Conservation (phyloP, 2,329 filamentous ascomycete species). For the Aspergillus fumigatus region DNA sequence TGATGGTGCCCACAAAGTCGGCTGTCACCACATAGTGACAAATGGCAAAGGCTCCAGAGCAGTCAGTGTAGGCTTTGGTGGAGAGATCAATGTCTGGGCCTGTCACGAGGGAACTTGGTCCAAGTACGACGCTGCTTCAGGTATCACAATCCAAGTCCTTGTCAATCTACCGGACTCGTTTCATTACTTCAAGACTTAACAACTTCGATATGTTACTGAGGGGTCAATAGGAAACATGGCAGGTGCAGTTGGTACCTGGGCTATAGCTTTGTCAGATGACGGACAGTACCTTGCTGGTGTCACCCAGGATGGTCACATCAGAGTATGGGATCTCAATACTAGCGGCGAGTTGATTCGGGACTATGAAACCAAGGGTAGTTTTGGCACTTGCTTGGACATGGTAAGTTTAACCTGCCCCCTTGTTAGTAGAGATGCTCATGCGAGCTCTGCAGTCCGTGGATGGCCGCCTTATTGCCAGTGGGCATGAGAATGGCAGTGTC, state of each 20-base stretch:
- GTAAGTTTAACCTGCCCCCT: conserved; percentile 34
- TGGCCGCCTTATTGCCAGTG: conserved; percentile 81
- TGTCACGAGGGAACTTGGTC: conserved; percentile 54
- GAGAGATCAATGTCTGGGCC: conserved; percentile 80
- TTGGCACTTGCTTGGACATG: conserved; percentile 83
- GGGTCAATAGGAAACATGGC: conserved; percentile 41
- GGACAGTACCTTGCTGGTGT: conserved; percentile 82
- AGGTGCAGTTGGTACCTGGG: conserved; percentile 74
- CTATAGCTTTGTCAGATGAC: conserved; percentile 76
- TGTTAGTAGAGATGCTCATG: conserved; percentile 9
- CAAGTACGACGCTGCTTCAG: conserved; percentile 45
- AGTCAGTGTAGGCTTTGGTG: conserved; percentile 82
- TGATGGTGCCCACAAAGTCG: conserved; percentile 73
- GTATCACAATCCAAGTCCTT: conserved; percentile 26
- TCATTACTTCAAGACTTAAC: conserved; percentile 5
- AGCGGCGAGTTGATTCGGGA: conserved; percentile 63
- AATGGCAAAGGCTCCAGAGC: conserved; percentile 65
- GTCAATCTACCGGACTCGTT: neutral
- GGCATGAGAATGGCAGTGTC: conserved; percentile 85
- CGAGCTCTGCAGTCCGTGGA: conserved; percentile 55
- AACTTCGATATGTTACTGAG: conserved; percentile 6
- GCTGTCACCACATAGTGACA: conserved; percentile 83
- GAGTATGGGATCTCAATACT: conserved; percentile 72
- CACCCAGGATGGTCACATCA: conserved; percentile 80
- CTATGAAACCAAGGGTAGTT: conserved; percentile 90